Evolutionary conservation across 2,329 filamentous ascomycete genomes (phyloP), one percentile per base, ranked within the genome.

Genomic region (Fusarium penzigii): DNA sequence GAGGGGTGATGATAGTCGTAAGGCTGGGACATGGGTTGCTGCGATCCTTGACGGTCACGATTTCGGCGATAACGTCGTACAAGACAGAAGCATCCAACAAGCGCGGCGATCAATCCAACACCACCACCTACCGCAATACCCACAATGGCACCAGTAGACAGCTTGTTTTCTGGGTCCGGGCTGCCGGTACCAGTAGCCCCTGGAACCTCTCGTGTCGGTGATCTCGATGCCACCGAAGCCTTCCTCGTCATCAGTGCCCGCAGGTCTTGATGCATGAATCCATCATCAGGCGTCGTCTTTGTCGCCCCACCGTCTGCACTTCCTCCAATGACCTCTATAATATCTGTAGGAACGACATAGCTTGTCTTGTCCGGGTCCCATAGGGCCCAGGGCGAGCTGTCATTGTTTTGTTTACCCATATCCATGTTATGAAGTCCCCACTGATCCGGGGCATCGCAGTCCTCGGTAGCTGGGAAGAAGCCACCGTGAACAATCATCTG

Each of bases 401-500:
- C 65, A 6, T 69, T 63, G 43, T 78, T 79, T 39, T 78, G 75
- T 51, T 76, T 72, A 7, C 81, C 80, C 11, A 85, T 61, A 61
- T 84, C 78, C 56, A 83, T 69, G 60, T 83, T 82, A 65, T 85
- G 83, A 10, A 79, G 75, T 6, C 82, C 83, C 72, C 76, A 82
- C 17, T 78, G 75, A 6, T 70, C 67, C 1, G 73, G 71, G 5
- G 71, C 71, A 61, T 87, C 83, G 61, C 83, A 86, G 12, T 71
- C 63, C 34, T 75, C 64, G 12, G 56, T 70, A 5, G 70, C 57
- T 0, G 82, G 78, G 56, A 85, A 86, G 44, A 75, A 77, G 16
- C 84, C 84, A 17, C 84, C 84, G 42, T 85, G 80, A 49, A 87
- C 72, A 25, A 87, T 65, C 83, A 87, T 86, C 64, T 87, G 84